Conservation (phyloP, 306 rosid genomes). For the Abrus pulchellus region DNA sequence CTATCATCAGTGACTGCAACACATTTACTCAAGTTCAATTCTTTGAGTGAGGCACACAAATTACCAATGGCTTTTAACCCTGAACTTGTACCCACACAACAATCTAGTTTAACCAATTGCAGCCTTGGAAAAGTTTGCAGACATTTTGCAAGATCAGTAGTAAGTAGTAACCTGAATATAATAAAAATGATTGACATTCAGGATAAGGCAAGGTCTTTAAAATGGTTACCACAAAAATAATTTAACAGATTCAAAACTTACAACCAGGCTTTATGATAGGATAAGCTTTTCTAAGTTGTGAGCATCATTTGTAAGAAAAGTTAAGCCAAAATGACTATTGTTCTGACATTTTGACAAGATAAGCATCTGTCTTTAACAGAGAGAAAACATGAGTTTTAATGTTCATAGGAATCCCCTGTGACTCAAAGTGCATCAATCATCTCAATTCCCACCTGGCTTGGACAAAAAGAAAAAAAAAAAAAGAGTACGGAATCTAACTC, state of each 20-base stretch:
- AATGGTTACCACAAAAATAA: neutral
- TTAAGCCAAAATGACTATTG: slow-evolving; percentile 66
- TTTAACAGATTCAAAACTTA: slow-evolving; percentile 52
- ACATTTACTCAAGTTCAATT: slow-evolving; percentile 77
- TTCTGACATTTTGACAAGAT: slow-evolving; percentile 71
- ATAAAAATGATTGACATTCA: slow-evolving; percentile 30
- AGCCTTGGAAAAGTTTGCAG: slow-evolving; percentile 55
- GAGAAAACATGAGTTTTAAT: slow-evolving; percentile 27
- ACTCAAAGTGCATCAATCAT: too few relatives aligned
- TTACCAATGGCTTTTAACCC: slow-evolving; percentile 62
- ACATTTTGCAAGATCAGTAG: slow-evolving; percentile 62
- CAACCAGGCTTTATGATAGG: slow-evolving; percentile 64
- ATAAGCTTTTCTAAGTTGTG: slow-evolving; percentile 65
- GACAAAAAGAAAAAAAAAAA: too few relatives aligned
- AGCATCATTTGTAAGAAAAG: slow-evolving; percentile 65
- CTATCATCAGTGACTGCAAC: slow-evolving; percentile 64
- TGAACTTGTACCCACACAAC: slow-evolving; percentile 62
- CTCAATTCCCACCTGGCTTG: too few relatives aligned
- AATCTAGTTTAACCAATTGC: slow-evolving; percentile 65
- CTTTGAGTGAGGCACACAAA: slow-evolving; percentile 63
- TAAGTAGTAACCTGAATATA: slow-evolving; percentile 56
- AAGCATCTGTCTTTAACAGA: slow-evolving; percentile 56
- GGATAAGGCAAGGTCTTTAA: slow-evolving; percentile 23
- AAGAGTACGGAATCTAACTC: too few relatives aligned
- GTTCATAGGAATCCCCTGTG: neutral